Evolutionary conservation across 768 basidiomycete species (phyloP), one percentile per base, ranked within the genome.

Genomic region (Mycena vitilis): DNA sequence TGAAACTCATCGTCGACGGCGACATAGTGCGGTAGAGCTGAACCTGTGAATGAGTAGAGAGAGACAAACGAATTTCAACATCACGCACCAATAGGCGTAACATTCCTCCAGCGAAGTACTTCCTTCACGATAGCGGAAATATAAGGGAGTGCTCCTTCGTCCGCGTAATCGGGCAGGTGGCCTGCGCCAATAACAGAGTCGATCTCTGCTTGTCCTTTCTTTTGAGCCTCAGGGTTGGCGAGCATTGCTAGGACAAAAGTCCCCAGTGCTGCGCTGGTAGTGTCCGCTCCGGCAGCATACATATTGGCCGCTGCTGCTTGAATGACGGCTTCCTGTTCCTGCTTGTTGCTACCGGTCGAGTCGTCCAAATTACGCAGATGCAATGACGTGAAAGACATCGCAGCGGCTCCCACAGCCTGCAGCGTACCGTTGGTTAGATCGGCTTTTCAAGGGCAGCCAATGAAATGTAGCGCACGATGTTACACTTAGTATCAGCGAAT

Each of bases 401-500:
- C 44, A 45, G 44, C 12, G 18, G 44, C 18, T 45, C 44, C 44
- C 44, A 16, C 2, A 7, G 15, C 18, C 44, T 45, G 18, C 5
- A 45, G 18, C 15, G 16, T 16, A 45, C 44, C 2, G 18, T 45
- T 6, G 20, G 44, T 20, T 7, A 20, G 16, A 18, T 18, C 40
- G 30, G 30, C 30, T 42, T 42, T 45, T 3, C 18, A 45, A 45
- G 16, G 18, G 4, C 3, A 13, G 10, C 13, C 40, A 40, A 40
- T 40, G 44, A 45, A 15, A 45, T 45, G 16, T 2, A 18, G 15
- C 44, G 44, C 30, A 85, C 84, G 71, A 85, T 70, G n/a, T 73
- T 56, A 23, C 74, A 68, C 36, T 81, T 76, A 2, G 81, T 78
- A 23, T 77, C 75, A 5, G 72, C 60, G 56, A 83, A 86, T 0